A percentile compares a stretch with the other conserved stretches of the same genome.
Evolutionary conservation across 2,329 filamentous ascomycete genomes (phyloP).

Genomic region (Trichoderma guizhouense): DNA sequence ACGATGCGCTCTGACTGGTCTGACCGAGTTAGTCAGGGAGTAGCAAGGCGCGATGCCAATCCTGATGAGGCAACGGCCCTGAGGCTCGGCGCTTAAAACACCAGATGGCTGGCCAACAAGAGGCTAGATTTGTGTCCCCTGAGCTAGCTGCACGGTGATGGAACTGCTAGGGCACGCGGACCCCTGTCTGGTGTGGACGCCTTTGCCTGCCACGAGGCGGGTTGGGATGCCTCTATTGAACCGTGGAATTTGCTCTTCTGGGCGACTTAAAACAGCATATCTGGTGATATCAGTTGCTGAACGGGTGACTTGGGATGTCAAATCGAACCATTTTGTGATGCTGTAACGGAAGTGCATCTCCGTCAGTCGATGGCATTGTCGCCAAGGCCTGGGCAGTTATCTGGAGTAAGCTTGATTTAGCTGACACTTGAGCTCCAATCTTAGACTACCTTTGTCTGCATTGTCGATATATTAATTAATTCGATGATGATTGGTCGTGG

Average conservation of each 20-base stretch:
- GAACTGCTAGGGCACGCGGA: background rate
- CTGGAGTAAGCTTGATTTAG: background rate
- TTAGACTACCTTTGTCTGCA: background rate
- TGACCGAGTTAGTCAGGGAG: background rate
- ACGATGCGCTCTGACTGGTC: slow-evolving; percentile 17
- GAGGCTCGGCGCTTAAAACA: slow-evolving; percentile 26
- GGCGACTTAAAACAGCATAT: background rate
- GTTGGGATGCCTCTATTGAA: background rate
- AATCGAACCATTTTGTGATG: background rate
- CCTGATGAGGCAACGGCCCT: slow-evolving; percentile 16
- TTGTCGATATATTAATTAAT: background rate
- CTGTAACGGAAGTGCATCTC: background rate
- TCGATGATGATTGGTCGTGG: background rate
- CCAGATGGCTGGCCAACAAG: slow-evolving; percentile 16
- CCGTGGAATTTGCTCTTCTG: background rate
- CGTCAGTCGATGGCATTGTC: background rate
- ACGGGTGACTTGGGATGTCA: background rate
- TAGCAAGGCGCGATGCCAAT: slow-evolving; percentile 15
- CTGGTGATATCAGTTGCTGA: background rate
- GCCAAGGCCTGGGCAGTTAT: background rate
- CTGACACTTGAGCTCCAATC: background rate
- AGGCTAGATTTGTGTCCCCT: slow-evolving; percentile 13
- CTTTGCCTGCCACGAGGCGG: background rate
- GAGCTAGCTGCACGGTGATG: slow-evolving; percentile 15
- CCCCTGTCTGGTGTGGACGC: background rate